Evolutionary conservation across 1,139 yeast genomes (phyloP).

Genomic region (Torulaspora pretoriensis): DNA sequence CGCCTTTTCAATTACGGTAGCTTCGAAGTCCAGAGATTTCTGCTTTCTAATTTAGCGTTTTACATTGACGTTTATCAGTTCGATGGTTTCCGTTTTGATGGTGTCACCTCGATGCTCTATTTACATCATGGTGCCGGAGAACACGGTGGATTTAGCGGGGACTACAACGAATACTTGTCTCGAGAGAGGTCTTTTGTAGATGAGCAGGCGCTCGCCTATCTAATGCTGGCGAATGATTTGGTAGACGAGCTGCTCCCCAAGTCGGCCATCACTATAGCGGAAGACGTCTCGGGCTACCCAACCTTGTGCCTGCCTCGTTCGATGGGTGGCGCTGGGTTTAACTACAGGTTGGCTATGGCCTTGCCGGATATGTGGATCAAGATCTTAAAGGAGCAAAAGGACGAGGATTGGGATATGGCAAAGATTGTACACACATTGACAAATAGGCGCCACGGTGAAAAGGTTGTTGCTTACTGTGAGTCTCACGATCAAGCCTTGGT

Average conservation of each 20-base stretch:
- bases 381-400: slow-evolving; percentile 71
- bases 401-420: slow-evolving; percentile 91
- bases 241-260: slow-evolving; percentile 51
- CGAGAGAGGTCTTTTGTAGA: slow-evolving; percentile 67
- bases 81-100: slow-evolving; percentile 96
- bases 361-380: slow-evolving; percentile 99
- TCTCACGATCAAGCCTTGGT: slow-evolving; percentile 97
- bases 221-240: slow-evolving; percentile 82
- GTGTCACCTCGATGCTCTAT: slow-evolving; percentile 92
- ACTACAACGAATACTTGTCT: slow-evolving; percentile 85
- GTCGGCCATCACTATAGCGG: slow-evolving; percentile 79
- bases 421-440: slow-evolving; percentile 75
- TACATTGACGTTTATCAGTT: slow-evolving; percentile 79
- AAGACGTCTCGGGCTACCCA: slow-evolving; percentile 97
- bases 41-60: slow-evolving; percentile 81
- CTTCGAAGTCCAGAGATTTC: slow-evolving; percentile 84
- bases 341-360: slow-evolving; percentile 93
- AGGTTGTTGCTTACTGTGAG: slow-evolving; percentile 89
- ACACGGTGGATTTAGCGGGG: slow-evolving; percentile 81
- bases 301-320: slow-evolving; percentile 73
- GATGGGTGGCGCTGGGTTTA: slow-evolving; percentile 88
- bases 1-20: slow-evolving; percentile 85
- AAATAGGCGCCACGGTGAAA: slow-evolving; percentile 84
- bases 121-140: slow-evolving; percentile 87
- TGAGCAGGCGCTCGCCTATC: slow-evolving; percentile 76